Evolutionary conservation across 2,329 filamentous ascomycete species (phyloP).

Genomic region (Xylariaceae sp.): DNA sequence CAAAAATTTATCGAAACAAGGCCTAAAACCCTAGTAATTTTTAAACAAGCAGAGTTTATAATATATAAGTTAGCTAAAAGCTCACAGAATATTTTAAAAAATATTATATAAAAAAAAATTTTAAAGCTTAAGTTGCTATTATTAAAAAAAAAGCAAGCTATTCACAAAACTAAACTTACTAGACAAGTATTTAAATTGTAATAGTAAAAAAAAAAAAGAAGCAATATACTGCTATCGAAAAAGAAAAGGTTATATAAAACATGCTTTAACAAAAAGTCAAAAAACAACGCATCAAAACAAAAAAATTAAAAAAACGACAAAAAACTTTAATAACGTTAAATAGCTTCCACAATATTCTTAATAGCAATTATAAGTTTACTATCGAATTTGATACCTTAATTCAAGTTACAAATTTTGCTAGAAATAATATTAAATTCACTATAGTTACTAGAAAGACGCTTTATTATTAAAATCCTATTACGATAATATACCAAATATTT

Average conservation of each 20-base stretch:
- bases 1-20: conserved; percentile 59
- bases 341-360: conserved; percentile 32
- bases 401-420: conserved; percentile 58
- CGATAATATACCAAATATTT: conserved; percentile 67
- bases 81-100: conserved; percentile 74
- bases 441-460: conserved; percentile 67
- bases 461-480: conserved; percentile 61
- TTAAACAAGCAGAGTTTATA: conserved; percentile 53
- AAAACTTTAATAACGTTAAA: conserved; percentile 42
- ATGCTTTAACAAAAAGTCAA: conserved; percentile 71
- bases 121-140: conserved; percentile 75
- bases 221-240: conserved; percentile 55
- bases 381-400: conserved; percentile 66
- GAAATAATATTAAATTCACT: conserved; percentile 64
- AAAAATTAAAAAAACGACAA: conserved; percentile 61
- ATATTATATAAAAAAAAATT: conserved; percentile 74
- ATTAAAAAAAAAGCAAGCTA: conserved; percentile 81
- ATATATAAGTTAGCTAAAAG: conserved; percentile 63
- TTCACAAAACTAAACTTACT: conserved; percentile 70
- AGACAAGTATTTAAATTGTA: conserved; percentile 55
- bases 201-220: conserved; percentile 49
- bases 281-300: conserved; percentile 60
- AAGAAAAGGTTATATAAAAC: conserved; percentile 65
- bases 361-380: conserved; percentile 30
- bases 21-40: conserved; percentile 49